These are phyloP conservation scores for Spizellomyces sp. DNA, from an alignment of 192 early-diverging fungal genomes.

Conservation along the genomic window DNA sequence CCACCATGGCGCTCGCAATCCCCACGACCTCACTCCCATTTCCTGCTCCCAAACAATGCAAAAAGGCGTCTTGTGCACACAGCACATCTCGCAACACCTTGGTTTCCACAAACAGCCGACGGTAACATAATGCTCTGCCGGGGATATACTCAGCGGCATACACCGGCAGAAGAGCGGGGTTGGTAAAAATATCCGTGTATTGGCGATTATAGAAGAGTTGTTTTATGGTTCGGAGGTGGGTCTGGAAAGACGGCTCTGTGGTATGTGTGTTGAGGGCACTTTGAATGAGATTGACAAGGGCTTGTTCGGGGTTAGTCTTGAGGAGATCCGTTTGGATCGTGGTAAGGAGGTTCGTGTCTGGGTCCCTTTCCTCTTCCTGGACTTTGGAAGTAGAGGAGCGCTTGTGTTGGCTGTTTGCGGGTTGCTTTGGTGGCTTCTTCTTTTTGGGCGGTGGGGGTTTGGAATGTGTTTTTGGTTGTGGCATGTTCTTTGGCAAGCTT, in stretches of 20 bases:
- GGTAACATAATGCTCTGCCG: conserved; percentile 84
- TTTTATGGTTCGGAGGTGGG: conserved; percentile 76
- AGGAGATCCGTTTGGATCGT: background rate
- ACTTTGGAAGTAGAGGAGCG: background rate
- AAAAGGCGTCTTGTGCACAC: conserved; percentile 36
- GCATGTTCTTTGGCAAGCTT: background rate
- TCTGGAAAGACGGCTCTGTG: conserved; percentile 59
- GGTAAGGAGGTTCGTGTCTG: background rate
- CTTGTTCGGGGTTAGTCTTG: conserved; percentile 14
- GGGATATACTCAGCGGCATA: conserved; percentile 91
- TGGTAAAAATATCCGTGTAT: conserved; percentile 80
- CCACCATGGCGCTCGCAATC: conserved; percentile 65
- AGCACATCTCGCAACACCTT: conserved; percentile 55
- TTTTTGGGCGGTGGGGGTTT: background rate
- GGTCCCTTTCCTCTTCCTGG: background rate
- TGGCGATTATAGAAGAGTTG: conserved; percentile 79
- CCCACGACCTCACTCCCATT: conserved; percentile 85
- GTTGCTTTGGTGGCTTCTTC: background rate
- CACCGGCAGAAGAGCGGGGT: conserved; percentile 68
- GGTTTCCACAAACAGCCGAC: conserved; percentile 63
- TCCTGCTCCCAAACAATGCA: conserved; percentile 79
- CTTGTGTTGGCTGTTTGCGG: background rate
- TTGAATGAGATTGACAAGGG: conserved; percentile 15
- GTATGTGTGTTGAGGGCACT: conserved; percentile 35
- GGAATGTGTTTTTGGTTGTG: background rate